Percentiles rank a stretch among this genome's conserved stretches.
Conservation (phyloP, 2,329 filamentous ascomycete genomes). For the Raffaelea ambrosiae region DNA sequence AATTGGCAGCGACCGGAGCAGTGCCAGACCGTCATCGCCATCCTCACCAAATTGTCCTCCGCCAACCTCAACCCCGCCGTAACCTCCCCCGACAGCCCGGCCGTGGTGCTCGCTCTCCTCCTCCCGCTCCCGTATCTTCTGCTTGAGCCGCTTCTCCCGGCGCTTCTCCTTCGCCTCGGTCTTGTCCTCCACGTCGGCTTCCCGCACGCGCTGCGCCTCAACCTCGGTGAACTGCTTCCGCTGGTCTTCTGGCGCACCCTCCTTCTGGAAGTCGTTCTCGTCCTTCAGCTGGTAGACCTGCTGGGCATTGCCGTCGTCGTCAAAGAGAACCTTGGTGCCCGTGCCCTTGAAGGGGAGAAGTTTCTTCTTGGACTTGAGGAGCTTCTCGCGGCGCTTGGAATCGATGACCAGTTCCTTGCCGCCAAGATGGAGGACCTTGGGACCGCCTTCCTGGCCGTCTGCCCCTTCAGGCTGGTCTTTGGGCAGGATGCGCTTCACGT, state of each 20-base stretch:
- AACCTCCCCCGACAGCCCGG: conserved; percentile 22
- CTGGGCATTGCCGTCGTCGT: conserved; percentile 82
- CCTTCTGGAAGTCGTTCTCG: conserved; percentile 68
- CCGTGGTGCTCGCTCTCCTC: conserved; percentile 35
- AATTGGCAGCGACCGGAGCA: conserved; percentile 50
- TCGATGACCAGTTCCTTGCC: conserved; percentile 69
- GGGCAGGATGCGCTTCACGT: conserved; percentile 79
- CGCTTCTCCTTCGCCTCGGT: conserved; percentile 68
- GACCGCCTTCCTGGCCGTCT: conserved; percentile 27
- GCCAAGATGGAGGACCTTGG: conserved; percentile 57
- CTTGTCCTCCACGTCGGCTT: conserved; percentile 52
- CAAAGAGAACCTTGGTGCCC: conserved; percentile 78
- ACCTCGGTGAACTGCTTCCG: conserved; percentile 68
- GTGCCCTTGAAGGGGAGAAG: conserved; percentile 83
- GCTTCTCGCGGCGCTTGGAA: conserved; percentile 89
- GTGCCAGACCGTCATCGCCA: conserved; percentile 46
- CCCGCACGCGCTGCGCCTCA: conserved; percentile 51
- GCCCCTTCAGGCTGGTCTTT: conserved; percentile 51
- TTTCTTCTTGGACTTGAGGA: conserved; percentile 92
- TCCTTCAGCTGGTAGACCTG: conserved; percentile 81
- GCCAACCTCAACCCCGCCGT: conserved; percentile 19
- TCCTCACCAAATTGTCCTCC: conserved; percentile 28
- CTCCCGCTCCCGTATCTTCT: conserved; percentile 54
- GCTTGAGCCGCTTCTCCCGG: conserved; percentile 65
- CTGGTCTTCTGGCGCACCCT: conserved; percentile 69